These are phyloP conservation scores for Sporodiniella umbellata DNA, from an alignment of 371 early-diverging fungal genomes.

Conservation along the genomic window DNA sequence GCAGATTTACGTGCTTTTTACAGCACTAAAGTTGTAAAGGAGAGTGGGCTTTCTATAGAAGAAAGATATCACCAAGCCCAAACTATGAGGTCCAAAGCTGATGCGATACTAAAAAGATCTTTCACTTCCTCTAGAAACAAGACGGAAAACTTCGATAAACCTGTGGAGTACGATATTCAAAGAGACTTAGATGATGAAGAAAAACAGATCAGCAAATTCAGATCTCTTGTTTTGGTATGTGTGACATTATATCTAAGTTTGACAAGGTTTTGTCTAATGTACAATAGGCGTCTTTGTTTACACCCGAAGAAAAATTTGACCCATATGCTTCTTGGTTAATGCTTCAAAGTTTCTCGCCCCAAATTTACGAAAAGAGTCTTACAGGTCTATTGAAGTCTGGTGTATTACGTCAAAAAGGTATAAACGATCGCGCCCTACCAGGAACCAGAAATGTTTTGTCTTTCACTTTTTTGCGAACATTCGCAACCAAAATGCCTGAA, in stretches of 20 bases:
- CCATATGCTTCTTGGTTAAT: conserved; percentile 40
- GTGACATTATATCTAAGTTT: background rate
- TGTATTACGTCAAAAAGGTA: conserved; percentile 21
- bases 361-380: conserved; percentile 12
- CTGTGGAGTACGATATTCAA: background rate
- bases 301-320: conserved; percentile 49
- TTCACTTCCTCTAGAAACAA: conserved; percentile 8
- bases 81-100: conserved; percentile 23
- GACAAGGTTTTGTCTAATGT: no score
- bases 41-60: conserved; percentile 13
- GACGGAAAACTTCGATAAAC: background rate
- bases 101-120: conserved; percentile 1
- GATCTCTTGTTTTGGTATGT: conserved; percentile 32
- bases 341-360: conserved; percentile 27
- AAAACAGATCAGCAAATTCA: conserved; percentile 16
- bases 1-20: background rate
- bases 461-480: conserved; percentile 15
- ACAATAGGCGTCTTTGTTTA: conserved; percentile 51
- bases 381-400: conserved; percentile 13
- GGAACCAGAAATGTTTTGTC: conserved; percentile 40
- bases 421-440: conserved; percentile 44
- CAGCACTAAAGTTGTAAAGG: background rate
- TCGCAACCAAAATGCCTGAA: conserved; percentile 17
- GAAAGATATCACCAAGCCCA: conserved; percentile 16
- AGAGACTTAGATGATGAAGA: conserved; percentile 1